Evolutionary conservation across 345 rosid genomes (phyloP).

Genomic region (Erodium maritimum): DNA sequence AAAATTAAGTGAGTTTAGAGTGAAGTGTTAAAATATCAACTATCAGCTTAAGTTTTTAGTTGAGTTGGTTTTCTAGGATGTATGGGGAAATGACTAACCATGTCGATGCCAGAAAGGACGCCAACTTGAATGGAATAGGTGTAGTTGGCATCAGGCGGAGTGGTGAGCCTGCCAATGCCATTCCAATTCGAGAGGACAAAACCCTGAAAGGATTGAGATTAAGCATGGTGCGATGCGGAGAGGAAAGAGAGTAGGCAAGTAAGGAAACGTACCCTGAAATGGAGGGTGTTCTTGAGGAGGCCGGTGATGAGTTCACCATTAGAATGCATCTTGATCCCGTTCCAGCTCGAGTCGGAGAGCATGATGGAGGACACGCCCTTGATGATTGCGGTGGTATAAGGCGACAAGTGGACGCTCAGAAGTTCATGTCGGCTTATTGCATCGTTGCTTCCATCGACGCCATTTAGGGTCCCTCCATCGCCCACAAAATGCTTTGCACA

Average conservation of each 20-base stretch:
- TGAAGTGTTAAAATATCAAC: background rate
- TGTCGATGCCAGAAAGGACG: constrained; percentile 53
- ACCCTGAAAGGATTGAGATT: constrained; percentile 26
- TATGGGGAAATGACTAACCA: constrained; percentile 20
- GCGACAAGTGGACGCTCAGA: constrained; percentile 66
- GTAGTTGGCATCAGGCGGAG: constrained; percentile 54
- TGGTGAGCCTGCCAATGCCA: constrained; percentile 57
- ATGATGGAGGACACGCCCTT: constrained; percentile 82
- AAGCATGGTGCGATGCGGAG: background rate
- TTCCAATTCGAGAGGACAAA: constrained; percentile 60
- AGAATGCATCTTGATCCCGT: constrained; percentile 80
- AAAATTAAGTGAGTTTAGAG: background rate
- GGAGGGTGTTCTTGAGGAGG: constrained; percentile 61
- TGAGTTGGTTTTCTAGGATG: too few species aligned
- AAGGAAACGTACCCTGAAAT: constrained; percentile 35
- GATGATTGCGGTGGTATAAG: constrained; percentile 48
- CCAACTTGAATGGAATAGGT: constrained; percentile 37
- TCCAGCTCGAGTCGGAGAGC: constrained; percentile 91
- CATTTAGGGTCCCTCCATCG: constrained; percentile 76
- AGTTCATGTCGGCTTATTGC: constrained; percentile 40
- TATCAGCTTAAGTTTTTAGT: too few species aligned
- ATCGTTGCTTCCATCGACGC: constrained; percentile 70
- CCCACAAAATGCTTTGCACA: constrained; percentile 93
- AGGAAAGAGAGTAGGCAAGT: background rate
- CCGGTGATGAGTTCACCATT: constrained; percentile 50